A percentile compares a stretch with the other conserved stretches of the same genome.
These are phyloP conservation scores for Colletotrichum tamarilloi DNA, from an alignment of 2,329 filamentous ascomycete genomes.

Conservation along the genomic window DNA sequence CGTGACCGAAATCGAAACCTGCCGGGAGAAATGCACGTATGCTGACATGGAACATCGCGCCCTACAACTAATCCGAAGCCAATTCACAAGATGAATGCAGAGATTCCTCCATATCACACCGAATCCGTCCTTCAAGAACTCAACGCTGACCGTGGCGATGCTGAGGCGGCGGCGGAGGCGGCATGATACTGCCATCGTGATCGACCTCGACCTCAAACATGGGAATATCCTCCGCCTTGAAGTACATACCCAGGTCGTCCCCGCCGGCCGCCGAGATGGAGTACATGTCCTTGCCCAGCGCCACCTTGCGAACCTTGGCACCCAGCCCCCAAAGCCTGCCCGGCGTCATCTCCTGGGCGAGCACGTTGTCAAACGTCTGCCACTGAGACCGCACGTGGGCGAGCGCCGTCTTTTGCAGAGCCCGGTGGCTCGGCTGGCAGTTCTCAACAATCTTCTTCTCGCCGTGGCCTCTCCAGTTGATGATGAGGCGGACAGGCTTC, in stretches of 20 bases:
- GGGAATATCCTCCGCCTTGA: slow-evolving; percentile 31
- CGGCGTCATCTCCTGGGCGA: slow-evolving; percentile 29
- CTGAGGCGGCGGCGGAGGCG: slow-evolving; percentile 24
- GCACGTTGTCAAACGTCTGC: slow-evolving; percentile 31
- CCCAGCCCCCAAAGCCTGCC: slow-evolving; percentile 23
- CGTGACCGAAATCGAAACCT: neutral
- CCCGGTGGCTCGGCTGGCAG: slow-evolving; percentile 33
- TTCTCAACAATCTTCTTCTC: slow-evolving; percentile 44
- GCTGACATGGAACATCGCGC: neutral
- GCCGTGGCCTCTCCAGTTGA: slow-evolving; percentile 43
- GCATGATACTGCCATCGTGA: slow-evolving; percentile 16
- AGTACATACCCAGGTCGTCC: slow-evolving; percentile 30
- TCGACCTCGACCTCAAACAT: slow-evolving; percentile 33
- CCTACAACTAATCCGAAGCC: neutral
- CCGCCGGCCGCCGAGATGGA: slow-evolving; percentile 23
- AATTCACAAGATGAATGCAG: neutral
- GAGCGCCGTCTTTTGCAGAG: slow-evolving; percentile 35
- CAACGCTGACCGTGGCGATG: neutral
- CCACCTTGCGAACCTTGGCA: slow-evolving; percentile 30
- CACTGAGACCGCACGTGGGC: slow-evolving; percentile 27
- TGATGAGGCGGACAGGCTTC: slow-evolving; percentile 40
- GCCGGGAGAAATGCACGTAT: neutral
- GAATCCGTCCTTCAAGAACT: neutral
- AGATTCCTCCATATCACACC: neutral
- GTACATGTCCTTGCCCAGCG: slow-evolving; percentile 32